Evolutionary conservation across 1,284 basidiomycete species (phyloP).

Genomic region (Cutaneotrichosporon spelunceum): DNA sequence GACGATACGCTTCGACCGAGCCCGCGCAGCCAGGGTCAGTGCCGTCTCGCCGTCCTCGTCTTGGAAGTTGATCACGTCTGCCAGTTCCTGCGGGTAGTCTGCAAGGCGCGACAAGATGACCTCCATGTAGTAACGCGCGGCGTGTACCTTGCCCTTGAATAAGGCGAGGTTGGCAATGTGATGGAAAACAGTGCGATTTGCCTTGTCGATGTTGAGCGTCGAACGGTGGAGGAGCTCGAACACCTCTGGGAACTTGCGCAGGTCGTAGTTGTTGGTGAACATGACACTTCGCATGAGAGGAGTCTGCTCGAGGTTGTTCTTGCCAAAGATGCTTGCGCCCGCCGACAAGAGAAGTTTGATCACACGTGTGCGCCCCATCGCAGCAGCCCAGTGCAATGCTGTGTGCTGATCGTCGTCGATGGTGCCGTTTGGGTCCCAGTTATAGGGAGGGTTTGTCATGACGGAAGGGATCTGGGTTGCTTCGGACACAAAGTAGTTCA

Average conservation of each 20-base stretch:
- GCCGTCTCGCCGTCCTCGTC: slow-evolving; percentile 99
- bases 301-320: slow-evolving; percentile 95
- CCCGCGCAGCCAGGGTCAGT: slow-evolving; percentile 92
- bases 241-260: slow-evolving; percentile 96
- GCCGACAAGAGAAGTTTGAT: slow-evolving; percentile 92
- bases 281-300: slow-evolving; percentile 98
- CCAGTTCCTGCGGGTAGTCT: slow-evolving; percentile 95
- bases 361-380: slow-evolving; percentile 96
- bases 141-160: slow-evolving; percentile 95
- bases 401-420: slow-evolving; percentile 99
- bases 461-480: slow-evolving; percentile 86
- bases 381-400: slow-evolving; percentile 96
- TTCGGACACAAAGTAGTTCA: slow-evolving; percentile 99
- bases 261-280: slow-evolving; percentile 99
- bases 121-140: slow-evolving; percentile 98
- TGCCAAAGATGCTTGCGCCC: slow-evolving; percentile 94
- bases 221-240: slow-evolving; percentile 96
- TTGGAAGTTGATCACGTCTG: slow-evolving; percentile 98
- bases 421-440: slow-evolving; percentile 93
- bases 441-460: slow-evolving; percentile 80
- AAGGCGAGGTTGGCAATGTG: slow-evolving; percentile 98
- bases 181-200: slow-evolving; percentile 97
- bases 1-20: slow-evolving; percentile 93
- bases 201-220: slow-evolving; percentile 97
- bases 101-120: slow-evolving; percentile 82